These are phyloP conservation scores for Lunasporangiospora selenospora DNA, from an alignment of 192 early-diverging fungal genomes.

Conservation along the genomic window DNA sequence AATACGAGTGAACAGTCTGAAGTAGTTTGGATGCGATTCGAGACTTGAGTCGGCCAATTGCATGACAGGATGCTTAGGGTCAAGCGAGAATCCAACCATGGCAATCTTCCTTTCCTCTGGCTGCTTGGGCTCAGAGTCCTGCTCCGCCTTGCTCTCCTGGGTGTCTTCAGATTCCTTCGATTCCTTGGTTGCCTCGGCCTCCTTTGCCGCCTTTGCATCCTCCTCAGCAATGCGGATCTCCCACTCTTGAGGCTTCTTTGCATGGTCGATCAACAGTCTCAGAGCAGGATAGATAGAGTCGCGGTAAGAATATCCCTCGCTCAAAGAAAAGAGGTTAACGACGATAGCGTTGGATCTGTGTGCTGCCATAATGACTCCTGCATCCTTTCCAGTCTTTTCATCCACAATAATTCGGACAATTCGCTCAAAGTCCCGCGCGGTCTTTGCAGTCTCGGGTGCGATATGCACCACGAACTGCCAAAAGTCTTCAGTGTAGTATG, in stretches of 20 bases:
- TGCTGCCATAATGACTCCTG: constrained; percentile 2
- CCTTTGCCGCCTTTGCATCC: background rate
- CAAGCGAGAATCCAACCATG: background rate
- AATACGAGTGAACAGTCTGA: constrained; percentile 24
- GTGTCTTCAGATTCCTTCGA: background rate
- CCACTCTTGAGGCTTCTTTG: background rate
- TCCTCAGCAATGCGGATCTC: background rate
- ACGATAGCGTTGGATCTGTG: too few relatives aligned
- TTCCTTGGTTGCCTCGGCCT: constrained; percentile 13
- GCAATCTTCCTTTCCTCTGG: constrained; percentile 1
- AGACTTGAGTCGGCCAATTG: constrained; percentile 3
- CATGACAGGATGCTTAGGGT: constrained; percentile 13
- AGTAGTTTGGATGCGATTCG: background rate
- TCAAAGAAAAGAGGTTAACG: constrained; percentile 1
- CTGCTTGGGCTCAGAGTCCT: constrained; percentile 4
- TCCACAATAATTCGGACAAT: constrained; percentile 20
- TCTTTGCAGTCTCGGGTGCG: background rate
- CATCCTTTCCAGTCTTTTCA: constrained; percentile 11
- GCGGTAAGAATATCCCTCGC: constrained; percentile 12
- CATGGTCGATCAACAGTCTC: constrained; percentile 3
- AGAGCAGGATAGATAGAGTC: constrained; percentile 17
- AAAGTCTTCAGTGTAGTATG: constrained; percentile 10
- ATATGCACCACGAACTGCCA: constrained; percentile 20
- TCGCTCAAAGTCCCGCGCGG: background rate
- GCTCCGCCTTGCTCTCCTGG: background rate